Evolutionary conservation across 176 grass and related monocot species (phyloP).

Genomic region (Oryza punctata): DNA sequence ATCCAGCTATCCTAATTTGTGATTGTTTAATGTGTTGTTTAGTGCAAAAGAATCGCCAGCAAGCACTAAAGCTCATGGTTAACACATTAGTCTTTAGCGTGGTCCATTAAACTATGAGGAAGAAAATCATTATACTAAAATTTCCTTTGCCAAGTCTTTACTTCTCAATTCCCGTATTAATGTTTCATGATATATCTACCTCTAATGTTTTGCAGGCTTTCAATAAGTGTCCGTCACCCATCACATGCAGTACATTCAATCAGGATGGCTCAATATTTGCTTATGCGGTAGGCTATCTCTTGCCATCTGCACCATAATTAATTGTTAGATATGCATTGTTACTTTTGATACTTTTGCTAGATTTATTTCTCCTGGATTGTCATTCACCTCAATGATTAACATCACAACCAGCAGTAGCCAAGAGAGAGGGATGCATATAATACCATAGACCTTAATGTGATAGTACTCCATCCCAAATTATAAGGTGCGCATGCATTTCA

Average conservation of each 20-base stretch:
- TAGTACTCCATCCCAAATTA: neutral
- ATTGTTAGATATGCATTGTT: neutral
- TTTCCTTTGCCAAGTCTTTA: neutral
- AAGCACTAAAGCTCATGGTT: conserved; percentile 1
- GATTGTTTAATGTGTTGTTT: neutral
- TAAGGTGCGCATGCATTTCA: too few species aligned
- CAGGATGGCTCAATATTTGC: conserved; percentile 93
- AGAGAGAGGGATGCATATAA: neutral
- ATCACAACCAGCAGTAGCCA: conserved; percentile 15
- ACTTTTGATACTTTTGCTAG: conserved; percentile 24
- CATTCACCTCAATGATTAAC: conserved; percentile 5
- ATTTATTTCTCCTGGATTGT: conserved; percentile 18
- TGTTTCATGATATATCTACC: conserved; percentile 8
- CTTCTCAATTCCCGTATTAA: neutral
- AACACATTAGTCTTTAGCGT: conserved; percentile 7
- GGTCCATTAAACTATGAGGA: neutral
- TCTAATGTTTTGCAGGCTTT: conserved; percentile 67
- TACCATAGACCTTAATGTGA: neutral
- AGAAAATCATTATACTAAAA: neutral
- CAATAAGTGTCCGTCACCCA: conserved; percentile 70
- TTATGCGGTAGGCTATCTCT: conserved; percentile 68
- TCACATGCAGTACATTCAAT: conserved; percentile 92
- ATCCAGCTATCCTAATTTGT: neutral
- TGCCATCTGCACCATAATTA: conserved; percentile 23
- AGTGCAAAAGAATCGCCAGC: conserved; percentile 3